Conservation (phyloP, 2,329 filamentous ascomycete genomes). For the Phialophora verrucosa region DNA sequence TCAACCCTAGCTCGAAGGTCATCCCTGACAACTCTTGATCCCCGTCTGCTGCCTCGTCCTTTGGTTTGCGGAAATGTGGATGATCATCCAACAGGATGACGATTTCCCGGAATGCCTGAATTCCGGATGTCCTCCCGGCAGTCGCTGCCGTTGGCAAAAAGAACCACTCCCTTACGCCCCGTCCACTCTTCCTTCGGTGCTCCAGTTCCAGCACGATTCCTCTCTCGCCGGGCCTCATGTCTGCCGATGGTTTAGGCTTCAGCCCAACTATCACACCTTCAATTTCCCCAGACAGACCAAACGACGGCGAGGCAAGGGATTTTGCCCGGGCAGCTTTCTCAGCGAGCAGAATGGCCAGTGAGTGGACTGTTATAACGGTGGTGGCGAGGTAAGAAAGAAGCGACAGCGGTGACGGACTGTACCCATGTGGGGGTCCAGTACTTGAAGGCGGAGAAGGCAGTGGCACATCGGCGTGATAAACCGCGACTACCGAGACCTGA, state of each 20-base stretch:
- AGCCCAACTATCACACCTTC: constrained; percentile 80
- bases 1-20: constrained; percentile 85
- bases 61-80: constrained; percentile 65
- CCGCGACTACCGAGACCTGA: constrained; percentile 72
- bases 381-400: constrained; percentile 86
- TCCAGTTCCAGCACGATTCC: constrained; percentile 83
- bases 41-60: constrained; percentile 46
- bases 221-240: constrained; percentile 41
- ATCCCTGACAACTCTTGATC: constrained; percentile 67
- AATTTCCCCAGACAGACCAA: constrained; percentile 75
- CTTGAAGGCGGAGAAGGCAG: constrained; percentile 44
- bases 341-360: constrained; percentile 74
- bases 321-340: constrained; percentile 76
- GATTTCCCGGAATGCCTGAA: constrained; percentile 54
- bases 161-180: constrained; percentile 74
- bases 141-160: constrained; percentile 53
- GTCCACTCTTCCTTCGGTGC: constrained; percentile 79
- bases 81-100: constrained; percentile 76
- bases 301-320: constrained; percentile 75
- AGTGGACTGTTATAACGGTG: constrained; percentile 75
- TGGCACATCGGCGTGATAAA: constrained; percentile 84
- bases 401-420: constrained; percentile 70
- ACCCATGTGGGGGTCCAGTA: constrained; percentile 35
- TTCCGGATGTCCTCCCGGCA: constrained; percentile 43
- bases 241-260: constrained; percentile 27